phyloP scores from a whole-genome alignment of 768 basidiomycete species.

The Podaxis sp. region DNA sequence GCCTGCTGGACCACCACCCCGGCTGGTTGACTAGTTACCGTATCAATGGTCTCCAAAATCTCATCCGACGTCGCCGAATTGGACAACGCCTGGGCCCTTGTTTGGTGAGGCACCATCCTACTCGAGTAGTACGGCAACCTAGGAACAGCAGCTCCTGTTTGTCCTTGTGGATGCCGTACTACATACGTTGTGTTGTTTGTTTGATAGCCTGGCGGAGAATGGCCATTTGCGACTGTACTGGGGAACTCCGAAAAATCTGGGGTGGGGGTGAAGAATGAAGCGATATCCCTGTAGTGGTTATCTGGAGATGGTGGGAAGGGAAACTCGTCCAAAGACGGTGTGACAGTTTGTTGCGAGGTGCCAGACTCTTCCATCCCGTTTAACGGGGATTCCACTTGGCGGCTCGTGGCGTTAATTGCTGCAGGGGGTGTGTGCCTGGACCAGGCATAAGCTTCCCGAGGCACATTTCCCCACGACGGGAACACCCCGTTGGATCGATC shows the following conservation, averaged over 20 bases:
- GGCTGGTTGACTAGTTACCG: not conserved
- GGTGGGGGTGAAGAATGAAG: not conserved
- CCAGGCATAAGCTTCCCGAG: not conserved
- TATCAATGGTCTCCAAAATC: not conserved
- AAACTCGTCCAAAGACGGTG: not conserved
- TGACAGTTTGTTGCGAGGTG: not conserved
- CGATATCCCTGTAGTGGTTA: not conserved
- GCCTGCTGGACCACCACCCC: not conserved
- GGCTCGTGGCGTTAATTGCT: not conserved
- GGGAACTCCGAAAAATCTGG: not conserved
- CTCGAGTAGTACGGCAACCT: not conserved
- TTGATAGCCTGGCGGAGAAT: not conserved
- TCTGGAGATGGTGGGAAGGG: not conserved
- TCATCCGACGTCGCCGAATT: not conserved
- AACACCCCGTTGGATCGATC: not conserved
- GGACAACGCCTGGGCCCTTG: not conserved
- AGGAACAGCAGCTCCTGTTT: not conserved
- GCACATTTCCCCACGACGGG: not conserved
- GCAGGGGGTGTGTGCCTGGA: not conserved
- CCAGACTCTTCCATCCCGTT: not conserved
- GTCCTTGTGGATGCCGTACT: not conserved
- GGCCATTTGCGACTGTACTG: not conserved
- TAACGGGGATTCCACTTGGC: not conserved
- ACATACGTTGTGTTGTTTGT: not conserved
- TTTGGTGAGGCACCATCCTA: not conserved